Conservation (phyloP, 371 early-diverging fungal species). For the Nematocida sp. region DNA sequence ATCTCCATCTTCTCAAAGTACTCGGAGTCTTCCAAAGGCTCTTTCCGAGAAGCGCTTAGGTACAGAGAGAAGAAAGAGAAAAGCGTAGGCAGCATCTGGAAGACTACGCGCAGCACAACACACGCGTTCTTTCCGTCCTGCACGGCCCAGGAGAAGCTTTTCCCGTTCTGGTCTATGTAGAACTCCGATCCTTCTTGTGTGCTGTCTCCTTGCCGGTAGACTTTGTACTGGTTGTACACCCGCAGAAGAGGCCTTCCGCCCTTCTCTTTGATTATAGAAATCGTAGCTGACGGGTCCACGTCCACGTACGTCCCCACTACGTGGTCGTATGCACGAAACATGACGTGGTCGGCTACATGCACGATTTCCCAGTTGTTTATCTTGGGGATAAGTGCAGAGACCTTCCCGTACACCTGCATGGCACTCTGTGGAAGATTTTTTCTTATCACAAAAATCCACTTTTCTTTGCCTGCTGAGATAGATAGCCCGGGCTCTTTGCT, state of each 20-base stretch:
- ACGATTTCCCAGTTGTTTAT: constrained; percentile 25
- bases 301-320: background rate
- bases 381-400: background rate
- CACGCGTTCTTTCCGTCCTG: constrained; percentile 22
- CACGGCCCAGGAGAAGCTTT: constrained; percentile 64
- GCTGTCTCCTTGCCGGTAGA: constrained; percentile 59
- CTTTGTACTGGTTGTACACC: constrained; percentile 56
- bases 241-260: constrained; percentile 41
- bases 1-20: constrained; percentile 53
- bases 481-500: constrained; percentile 22
- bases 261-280: constrained; percentile 20
- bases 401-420: constrained; percentile 39
- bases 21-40: constrained; percentile 22
- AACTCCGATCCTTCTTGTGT: constrained; percentile 60
- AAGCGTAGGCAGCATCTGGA: constrained; percentile 54
- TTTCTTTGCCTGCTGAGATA: background rate
- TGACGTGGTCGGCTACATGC: constrained; percentile 8
- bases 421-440: constrained; percentile 10
- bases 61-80: constrained; percentile 62
- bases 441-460: constrained; percentile 40
- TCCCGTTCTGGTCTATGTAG: constrained; percentile 63
- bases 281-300: background rate
- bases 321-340: background rate
- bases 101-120: constrained; percentile 56
- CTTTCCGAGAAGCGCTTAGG: constrained; percentile 41